A percentile compares a stretch with the other conserved stretches of the same genome.
Evolutionary conservation across 441 rosid genomes (phyloP).

Genomic region (Adansonia rubrostipa): DNA sequence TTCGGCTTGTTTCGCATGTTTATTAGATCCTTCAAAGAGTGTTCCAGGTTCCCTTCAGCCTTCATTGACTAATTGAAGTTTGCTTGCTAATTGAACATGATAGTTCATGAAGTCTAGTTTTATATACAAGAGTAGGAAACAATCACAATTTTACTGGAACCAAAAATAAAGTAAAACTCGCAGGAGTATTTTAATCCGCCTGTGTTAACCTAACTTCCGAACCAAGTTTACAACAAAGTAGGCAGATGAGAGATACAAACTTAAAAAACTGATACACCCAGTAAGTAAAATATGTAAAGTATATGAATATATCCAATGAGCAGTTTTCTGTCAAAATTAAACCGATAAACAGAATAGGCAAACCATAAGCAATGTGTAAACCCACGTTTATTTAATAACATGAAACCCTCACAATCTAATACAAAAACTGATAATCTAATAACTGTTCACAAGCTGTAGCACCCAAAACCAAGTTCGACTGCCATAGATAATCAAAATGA

Average conservation of each 20-base stretch:
- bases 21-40: too few relatives aligned
- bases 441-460: conserved; percentile 2
- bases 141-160: too few relatives aligned
- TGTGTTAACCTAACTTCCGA: neutral
- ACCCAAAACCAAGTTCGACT: conserved; percentile 24
- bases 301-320: neutral
- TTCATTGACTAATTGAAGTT: too few relatives aligned
- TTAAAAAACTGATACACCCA: conserved; percentile 11
- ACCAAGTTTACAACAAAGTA: neutral
- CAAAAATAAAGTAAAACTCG: too few relatives aligned
- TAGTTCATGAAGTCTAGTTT: too few relatives aligned
- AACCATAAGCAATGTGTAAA: conserved; percentile 29
- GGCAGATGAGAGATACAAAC: neutral
- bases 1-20: too few relatives aligned
- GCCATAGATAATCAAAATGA: conserved; percentile 50
- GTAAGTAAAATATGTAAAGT: conserved; percentile 23
- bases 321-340: conserved; percentile 29
- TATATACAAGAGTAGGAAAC: too few relatives aligned
- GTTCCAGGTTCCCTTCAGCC: too few relatives aligned
- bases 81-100: too few relatives aligned
- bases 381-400: conserved; percentile 37
- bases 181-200: too few relatives aligned
- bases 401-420: conserved; percentile 26
- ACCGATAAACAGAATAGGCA: conserved; percentile 26
- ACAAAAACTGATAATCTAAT: conserved; percentile 23